Evolutionary conservation across 345 rosid genomes (phyloP).

Genomic region (Lepidium didymum): DNA sequence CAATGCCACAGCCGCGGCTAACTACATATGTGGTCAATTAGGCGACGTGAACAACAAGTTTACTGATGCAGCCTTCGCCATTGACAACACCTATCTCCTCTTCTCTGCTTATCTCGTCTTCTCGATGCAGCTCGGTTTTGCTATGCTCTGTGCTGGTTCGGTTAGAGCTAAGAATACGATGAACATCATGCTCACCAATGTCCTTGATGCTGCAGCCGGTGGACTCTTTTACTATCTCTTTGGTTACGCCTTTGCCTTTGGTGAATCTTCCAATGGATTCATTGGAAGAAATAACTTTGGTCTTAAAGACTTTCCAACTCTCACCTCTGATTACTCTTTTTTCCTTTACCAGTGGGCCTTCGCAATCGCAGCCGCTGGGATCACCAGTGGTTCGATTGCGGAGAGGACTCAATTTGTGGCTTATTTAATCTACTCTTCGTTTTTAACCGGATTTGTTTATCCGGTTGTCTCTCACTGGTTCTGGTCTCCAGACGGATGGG

Average conservation of each 20-base stretch:
- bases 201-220: slow-evolving; percentile 85
- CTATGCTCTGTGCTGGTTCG: slow-evolving; percentile 97
- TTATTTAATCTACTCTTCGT: slow-evolving; percentile 74
- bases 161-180: slow-evolving; percentile 89
- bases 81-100: slow-evolving; percentile 80
- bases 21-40: slow-evolving; percentile 48
- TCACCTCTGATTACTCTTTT: slow-evolving; percentile 41
- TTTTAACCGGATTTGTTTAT: slow-evolving; percentile 85
- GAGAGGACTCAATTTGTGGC: slow-evolving; percentile 87
- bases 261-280: slow-evolving; percentile 67
- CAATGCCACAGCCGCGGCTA: slow-evolving; percentile 53
- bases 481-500: slow-evolving; percentile 92
- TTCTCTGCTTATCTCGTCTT: slow-evolving; percentile 93
- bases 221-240: slow-evolving; percentile 86
- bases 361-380: slow-evolving; percentile 92
- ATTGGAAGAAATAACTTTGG: slow-evolving; percentile 70
- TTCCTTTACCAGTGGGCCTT: slow-evolving; percentile 96
- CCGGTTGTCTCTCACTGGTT: slow-evolving; percentile 93
- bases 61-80: slow-evolving; percentile 52
- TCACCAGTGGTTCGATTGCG: slow-evolving; percentile 88
- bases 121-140: slow-evolving; percentile 92
- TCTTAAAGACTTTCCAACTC: slow-evolving; percentile 40
- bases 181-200: slow-evolving; percentile 97
- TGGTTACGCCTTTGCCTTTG: slow-evolving; percentile 94
- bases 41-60: slow-evolving; percentile 24